Conservation (phyloP, 164 flowering plant genomes). For the Liquidambar formosana region DNA sequence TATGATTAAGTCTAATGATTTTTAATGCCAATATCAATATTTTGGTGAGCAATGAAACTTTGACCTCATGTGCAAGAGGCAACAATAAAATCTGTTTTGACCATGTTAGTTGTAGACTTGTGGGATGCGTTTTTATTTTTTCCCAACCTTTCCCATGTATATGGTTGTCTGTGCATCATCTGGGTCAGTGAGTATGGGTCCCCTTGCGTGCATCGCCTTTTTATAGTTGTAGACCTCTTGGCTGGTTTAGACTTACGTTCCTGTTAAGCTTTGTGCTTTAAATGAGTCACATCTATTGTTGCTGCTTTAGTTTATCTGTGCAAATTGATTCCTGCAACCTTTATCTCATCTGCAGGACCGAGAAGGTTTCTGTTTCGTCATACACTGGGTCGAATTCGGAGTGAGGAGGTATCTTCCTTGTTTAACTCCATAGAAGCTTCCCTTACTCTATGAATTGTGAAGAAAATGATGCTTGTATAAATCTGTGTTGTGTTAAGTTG, state of each 20-base stretch:
- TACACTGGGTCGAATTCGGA: slow-evolving; percentile 75
- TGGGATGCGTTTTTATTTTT: too few species aligned
- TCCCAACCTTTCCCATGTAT: too few species aligned
- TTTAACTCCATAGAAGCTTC: background rate
- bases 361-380: slow-evolving; percentile 84
- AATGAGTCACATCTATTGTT: background rate
- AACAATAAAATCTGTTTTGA: background rate
- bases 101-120: too few species aligned
- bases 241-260: too few species aligned
- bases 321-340: background rate
- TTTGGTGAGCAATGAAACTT: background rate
- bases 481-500: background rate
- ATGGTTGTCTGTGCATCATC: too few species aligned
- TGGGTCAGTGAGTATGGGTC: too few species aligned
- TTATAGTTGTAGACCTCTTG: too few species aligned
- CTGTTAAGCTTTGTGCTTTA: too few species aligned
- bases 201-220: too few species aligned
- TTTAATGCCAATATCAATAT: background rate
- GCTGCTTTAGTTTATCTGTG: background rate
- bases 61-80: background rate
- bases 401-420: slow-evolving; percentile 69
- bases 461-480: background rate
- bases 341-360: slow-evolving; percentile 53
- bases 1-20: background rate
- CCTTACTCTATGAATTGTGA: background rate